Percentiles rank a stretch among this genome's conserved stretches.
These are phyloP conservation scores for Ustilago trichophora DNA, from an alignment of 1,284 basidiomycete genomes.

Conservation along the genomic window DNA sequence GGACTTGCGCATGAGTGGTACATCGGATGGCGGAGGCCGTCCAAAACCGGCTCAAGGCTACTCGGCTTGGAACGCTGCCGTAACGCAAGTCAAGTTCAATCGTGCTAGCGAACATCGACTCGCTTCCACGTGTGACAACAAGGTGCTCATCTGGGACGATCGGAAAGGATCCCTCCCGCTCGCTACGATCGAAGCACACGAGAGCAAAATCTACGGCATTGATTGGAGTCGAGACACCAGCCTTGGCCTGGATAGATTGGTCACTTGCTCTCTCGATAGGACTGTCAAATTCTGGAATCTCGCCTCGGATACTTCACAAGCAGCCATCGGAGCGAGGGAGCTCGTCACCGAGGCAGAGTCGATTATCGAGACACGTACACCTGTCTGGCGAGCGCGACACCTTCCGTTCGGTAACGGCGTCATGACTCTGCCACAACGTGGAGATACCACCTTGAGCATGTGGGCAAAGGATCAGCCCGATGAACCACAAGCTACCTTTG, in stretches of 20 bases:
- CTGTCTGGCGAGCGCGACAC: constrained; percentile 91
- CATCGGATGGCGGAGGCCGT: constrained; percentile 19
- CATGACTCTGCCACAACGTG: constrained; percentile 87
- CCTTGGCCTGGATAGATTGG: constrained; percentile 56
- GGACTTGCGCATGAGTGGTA: constrained; percentile 58
- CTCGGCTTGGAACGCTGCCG: constrained; percentile 64
- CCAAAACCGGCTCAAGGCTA: constrained; percentile 60
- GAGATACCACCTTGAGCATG: constrained; percentile 85
- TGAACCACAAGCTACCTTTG: constrained; percentile 78
- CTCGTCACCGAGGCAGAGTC: constrained; percentile 59
- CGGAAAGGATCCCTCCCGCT: constrained; percentile 57
- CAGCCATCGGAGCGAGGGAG: constrained; percentile 53
- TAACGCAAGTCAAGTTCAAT: constrained; percentile 65
- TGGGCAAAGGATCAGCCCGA: constrained; percentile 72
- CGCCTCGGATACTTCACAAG: constrained; percentile 42
- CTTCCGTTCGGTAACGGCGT: constrained; percentile 91
- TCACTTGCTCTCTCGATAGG: constrained; percentile 65
- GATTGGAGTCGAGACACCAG: constrained; percentile 61
- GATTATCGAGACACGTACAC: constrained; percentile 80
- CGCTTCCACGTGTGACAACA: constrained; percentile 59
- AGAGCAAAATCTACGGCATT: constrained; percentile 64
- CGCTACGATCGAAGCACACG: constrained; percentile 60
- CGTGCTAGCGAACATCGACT: constrained; percentile 47
- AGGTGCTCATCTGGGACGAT: constrained; percentile 65
- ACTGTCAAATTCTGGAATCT: constrained; percentile 65